phyloP scores from a whole-genome alignment of 306 rosid genomes.

The Adenanthera pavonina region DNA sequence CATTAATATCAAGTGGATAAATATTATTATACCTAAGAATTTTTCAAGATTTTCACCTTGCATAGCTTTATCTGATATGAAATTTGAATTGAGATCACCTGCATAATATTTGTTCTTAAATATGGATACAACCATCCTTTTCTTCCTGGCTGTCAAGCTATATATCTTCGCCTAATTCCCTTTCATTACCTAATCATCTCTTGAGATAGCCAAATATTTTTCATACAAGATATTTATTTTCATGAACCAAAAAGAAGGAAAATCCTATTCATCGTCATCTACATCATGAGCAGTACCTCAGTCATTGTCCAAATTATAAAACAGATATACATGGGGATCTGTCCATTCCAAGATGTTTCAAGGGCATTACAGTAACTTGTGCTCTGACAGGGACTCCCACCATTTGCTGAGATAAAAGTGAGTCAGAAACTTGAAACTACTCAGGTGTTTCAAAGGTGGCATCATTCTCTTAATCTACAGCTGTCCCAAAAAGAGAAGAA shows the following conservation, averaged over 20 bases:
- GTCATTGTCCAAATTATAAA: slow-evolving; percentile 40
- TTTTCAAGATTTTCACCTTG: neutral
- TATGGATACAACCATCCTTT: slow-evolving; percentile 35
- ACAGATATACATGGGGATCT: slow-evolving; percentile 19
- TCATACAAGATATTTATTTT: neutral
- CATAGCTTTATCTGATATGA: slow-evolving; percentile 6
- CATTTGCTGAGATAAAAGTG: slow-evolving; percentile 45
- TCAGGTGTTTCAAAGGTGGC: slow-evolving; percentile 53
- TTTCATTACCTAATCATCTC: slow-evolving; percentile 54
- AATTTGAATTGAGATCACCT: neutral
- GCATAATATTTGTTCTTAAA: neutral
- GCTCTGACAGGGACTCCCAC: slow-evolving; percentile 42
- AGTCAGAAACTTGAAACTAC: slow-evolving; percentile 70
- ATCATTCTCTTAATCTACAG: slow-evolving; percentile 42
- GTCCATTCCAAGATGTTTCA: slow-evolving; percentile 39
- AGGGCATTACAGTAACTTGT: slow-evolving; percentile 39
- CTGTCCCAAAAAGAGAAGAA: slow-evolving; percentile 41
- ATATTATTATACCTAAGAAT: neutral
- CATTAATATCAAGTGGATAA: neutral
- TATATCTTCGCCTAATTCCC: slow-evolving; percentile 28
- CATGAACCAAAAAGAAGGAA: slow-evolving; percentile 40
- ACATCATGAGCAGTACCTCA: neutral
- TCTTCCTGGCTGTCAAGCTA: slow-evolving; percentile 44
- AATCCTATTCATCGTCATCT: slow-evolving; percentile 18
- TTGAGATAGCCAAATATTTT: slow-evolving; percentile 41